Percentiles rank a stretch among this genome's conserved stretches.
These are phyloP conservation scores for Boletus bicolor DNA, from an alignment of 768 basidiomycete genomes.

Conservation along the genomic window DNA sequence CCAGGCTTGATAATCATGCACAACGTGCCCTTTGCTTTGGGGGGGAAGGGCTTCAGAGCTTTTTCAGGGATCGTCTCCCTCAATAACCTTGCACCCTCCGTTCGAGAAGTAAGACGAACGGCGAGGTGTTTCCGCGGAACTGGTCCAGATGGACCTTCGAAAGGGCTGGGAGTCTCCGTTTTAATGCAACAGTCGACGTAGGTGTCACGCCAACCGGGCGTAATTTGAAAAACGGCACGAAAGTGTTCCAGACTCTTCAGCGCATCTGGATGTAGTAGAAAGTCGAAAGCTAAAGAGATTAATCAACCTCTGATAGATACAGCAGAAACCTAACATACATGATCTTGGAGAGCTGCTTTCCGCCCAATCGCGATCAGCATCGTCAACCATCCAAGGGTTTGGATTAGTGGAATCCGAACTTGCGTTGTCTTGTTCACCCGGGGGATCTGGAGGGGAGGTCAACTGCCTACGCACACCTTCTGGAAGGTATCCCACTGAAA, in stretches of 20 bases:
- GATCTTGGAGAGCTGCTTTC: background rate
- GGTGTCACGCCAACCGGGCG: background rate
- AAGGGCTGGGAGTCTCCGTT: background rate
- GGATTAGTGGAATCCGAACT: too few relatives aligned
- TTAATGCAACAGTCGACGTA: background rate
- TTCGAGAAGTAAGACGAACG: background rate
- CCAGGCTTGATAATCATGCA: too few relatives aligned
- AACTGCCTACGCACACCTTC: too few relatives aligned
- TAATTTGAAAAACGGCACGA: background rate
- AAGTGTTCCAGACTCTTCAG: background rate
- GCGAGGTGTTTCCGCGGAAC: background rate
- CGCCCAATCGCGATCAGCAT: background rate
- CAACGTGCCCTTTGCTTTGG: too few relatives aligned
- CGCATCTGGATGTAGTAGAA: background rate
- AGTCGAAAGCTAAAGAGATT: background rate
- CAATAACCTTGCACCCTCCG: too few relatives aligned
- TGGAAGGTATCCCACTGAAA: too few relatives aligned
- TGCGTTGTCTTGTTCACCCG: too few relatives aligned
- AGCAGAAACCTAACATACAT: background rate
- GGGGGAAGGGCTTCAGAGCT: too few relatives aligned
- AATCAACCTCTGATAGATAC: background rate
- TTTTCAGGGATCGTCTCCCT: too few relatives aligned
- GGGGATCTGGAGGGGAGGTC: too few relatives aligned
- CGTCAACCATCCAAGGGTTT: too few relatives aligned
- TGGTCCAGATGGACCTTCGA: background rate